A percentile compares a stretch with the other conserved stretches of the same genome.
phyloP scores from a whole-genome alignment of 2,329 filamentous ascomycete genomes.

The Septoria linicola region DNA sequence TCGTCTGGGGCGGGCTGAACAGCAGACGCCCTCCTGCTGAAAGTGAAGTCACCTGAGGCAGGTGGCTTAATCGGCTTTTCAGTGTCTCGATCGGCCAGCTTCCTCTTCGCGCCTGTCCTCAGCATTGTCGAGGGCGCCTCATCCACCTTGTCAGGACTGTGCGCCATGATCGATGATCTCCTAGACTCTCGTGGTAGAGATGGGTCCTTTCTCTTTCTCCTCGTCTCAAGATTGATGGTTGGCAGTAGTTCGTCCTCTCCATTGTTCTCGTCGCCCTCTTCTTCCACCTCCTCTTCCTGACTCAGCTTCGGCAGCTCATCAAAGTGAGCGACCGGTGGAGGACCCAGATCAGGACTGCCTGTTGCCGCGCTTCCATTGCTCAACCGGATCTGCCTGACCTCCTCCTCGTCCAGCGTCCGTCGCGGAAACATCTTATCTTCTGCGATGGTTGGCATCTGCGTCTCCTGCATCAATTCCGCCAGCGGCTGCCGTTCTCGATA shows the following conservation, averaged over 20 bases:
- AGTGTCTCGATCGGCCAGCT: conserved; percentile 55
- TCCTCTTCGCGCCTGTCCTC: conserved; percentile 56
- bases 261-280: conserved; percentile 3
- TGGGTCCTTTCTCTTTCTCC: conserved; percentile 54
- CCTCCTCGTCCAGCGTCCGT: conserved; percentile 62
- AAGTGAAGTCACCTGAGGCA: conserved; percentile 47
- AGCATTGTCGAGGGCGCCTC: conserved; percentile 36
- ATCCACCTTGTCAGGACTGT: conserved; percentile 41
- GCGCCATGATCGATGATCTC: conserved; percentile 47
- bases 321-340: conserved; percentile 55
- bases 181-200: conserved; percentile 32
- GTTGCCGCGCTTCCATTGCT: conserved; percentile 56
- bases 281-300: conserved; percentile 7
- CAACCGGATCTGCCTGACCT: conserved; percentile 53
- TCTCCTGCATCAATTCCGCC: conserved; percentile 36
- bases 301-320: conserved; percentile 33
- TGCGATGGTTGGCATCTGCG: conserved; percentile 62
- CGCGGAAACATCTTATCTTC: conserved; percentile 69
- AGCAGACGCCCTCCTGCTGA: conserved; percentile 43
- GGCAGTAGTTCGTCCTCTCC: conserved; percentile 41
- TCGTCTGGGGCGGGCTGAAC: conserved; percentile 14
- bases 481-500: conserved; percentile 36
- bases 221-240: conserved; percentile 52
- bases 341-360: conserved; percentile 65
- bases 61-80: conserved; percentile 41